A percentile compares a stretch with the other conserved stretches of the same genome.
These are phyloP conservation scores for Blattamonas nauphoetae DNA, from an alignment of 78 protist genomes.

Conservation along the genomic window DNA sequence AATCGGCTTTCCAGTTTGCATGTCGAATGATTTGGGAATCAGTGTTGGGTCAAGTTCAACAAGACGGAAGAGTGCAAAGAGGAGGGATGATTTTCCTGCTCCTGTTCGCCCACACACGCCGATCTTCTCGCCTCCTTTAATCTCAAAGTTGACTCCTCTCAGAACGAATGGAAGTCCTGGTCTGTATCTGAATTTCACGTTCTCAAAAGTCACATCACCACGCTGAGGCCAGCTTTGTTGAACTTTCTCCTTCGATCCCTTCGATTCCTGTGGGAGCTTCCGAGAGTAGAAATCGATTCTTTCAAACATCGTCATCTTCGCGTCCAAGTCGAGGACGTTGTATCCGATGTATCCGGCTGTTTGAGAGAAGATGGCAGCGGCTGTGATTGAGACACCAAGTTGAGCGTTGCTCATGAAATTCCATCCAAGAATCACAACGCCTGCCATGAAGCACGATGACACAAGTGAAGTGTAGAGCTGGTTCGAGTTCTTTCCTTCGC, in stretches of 20 bases:
- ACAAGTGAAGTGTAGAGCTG: neutral
- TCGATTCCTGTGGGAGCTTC: neutral
- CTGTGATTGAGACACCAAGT: neutral
- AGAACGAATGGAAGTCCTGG: slow-evolving; percentile 27
- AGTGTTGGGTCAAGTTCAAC: slow-evolving; percentile 23
- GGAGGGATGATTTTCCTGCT: slow-evolving; percentile 63
- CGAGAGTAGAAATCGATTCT: neutral
- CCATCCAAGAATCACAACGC: neutral
- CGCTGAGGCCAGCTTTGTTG: slow-evolving; percentile 31
- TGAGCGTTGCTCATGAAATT: neutral
- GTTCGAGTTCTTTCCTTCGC: neutral
- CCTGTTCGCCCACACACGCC: slow-evolving; percentile 92
- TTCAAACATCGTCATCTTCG: slow-evolving; percentile 13
- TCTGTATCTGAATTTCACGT: slow-evolving; percentile 43
- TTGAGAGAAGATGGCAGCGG: no score
- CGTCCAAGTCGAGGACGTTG: neutral
- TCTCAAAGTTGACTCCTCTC: neutral
- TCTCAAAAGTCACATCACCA: slow-evolving; percentile 7
- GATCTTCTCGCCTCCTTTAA: slow-evolving; percentile 54
- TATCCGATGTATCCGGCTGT: neutral
- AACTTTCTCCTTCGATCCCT: neutral
- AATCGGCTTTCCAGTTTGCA: no score
- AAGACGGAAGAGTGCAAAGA: slow-evolving; percentile 66
- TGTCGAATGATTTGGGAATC: no score
- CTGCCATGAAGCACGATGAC: neutral